Evolutionary conservation across 805 yeast species (phyloP).

Genomic region (Metschnikowia gelsemii): DNA sequence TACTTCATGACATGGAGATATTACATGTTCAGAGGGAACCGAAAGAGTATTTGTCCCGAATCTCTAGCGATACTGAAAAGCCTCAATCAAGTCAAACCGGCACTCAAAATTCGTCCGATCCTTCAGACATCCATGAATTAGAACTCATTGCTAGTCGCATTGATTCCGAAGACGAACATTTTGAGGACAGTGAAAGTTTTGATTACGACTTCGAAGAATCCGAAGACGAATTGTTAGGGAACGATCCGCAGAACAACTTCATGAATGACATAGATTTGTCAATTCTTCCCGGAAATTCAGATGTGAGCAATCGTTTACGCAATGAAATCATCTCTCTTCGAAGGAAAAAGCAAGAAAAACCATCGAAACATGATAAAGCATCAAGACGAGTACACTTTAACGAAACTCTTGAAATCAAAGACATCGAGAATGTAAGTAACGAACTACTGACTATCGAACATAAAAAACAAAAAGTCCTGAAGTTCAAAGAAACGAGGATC

Average conservation of each 20-base stretch:
- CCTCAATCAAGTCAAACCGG: background rate
- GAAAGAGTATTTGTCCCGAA: background rate
- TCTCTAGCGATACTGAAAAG: background rate
- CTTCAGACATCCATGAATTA: slow-evolving; percentile 44
- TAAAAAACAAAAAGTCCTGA: slow-evolving; percentile 21
- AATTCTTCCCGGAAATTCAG: slow-evolving; percentile 11
- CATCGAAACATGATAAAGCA: background rate
- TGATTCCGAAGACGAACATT: slow-evolving; percentile 3
- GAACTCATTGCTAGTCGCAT: slow-evolving; percentile 56
- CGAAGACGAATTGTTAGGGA: slow-evolving; percentile 40
- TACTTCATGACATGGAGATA: slow-evolving; percentile 38
- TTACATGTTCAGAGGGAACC: slow-evolving; percentile 4
- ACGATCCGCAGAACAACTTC: slow-evolving; percentile 26
- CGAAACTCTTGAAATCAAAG: slow-evolving; percentile 53
- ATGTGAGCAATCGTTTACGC: slow-evolving; percentile 35
- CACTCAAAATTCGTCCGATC: background rate
- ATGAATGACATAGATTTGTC: slow-evolving; percentile 30
- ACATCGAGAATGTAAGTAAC: slow-evolving; percentile 56
- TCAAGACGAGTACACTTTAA: slow-evolving; percentile 51
- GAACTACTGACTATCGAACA: slow-evolving; percentile 36
- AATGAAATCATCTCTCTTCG: slow-evolving; percentile 37
- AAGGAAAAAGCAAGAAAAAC: slow-evolving; percentile 9
- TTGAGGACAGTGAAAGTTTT: slow-evolving; percentile 3
- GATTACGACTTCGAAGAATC: slow-evolving; percentile 14
- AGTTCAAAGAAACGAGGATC: slow-evolving; percentile 21